Evolutionary conservation across 352 stramenopile genomes (phyloP).

Genomic region (Phytophthora agathidicida): DNA sequence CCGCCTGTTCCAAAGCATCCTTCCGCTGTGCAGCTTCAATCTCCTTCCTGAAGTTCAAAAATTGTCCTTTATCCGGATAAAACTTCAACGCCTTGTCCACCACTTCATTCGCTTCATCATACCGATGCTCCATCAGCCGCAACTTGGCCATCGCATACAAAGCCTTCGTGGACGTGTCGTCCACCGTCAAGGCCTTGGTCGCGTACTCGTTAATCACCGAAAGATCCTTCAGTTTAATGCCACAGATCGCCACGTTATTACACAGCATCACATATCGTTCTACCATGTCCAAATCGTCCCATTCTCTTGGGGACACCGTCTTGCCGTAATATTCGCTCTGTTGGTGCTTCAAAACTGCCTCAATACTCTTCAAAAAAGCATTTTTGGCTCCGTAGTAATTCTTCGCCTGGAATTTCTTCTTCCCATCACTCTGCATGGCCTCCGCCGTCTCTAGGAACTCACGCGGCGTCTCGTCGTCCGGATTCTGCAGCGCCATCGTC

Average conservation of each 20-base stretch:
- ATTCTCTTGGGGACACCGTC: slow-evolving; percentile 35
- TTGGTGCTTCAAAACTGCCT: slow-evolving; percentile 45
- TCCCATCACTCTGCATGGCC: slow-evolving; percentile 60
- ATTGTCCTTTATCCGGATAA: slow-evolving; percentile 54
- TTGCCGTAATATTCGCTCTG: slow-evolving; percentile 56
- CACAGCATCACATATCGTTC: slow-evolving; percentile 70
- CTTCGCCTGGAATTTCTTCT: slow-evolving; percentile 64
- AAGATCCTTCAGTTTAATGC: slow-evolving; percentile 65
- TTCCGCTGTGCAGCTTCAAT: slow-evolving; percentile 47
- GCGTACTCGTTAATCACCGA: slow-evolving; percentile 66
- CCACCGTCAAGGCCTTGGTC: slow-evolving; percentile 54
- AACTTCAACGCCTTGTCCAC: slow-evolving; percentile 43
- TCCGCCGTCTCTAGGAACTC: slow-evolving; percentile 50
- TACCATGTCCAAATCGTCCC: slow-evolving; percentile 46
- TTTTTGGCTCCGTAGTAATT: slow-evolving; percentile 75
- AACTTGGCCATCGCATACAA: slow-evolving; percentile 76
- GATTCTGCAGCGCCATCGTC: slow-evolving; percentile 17
- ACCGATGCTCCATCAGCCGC: slow-evolving; percentile 64
- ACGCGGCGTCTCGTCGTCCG: slow-evolving; percentile 21
- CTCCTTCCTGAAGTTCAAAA: slow-evolving; percentile 52
- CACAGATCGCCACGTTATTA: slow-evolving; percentile 80
- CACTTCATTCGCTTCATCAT: slow-evolving; percentile 48
- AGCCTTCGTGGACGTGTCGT: slow-evolving; percentile 58
- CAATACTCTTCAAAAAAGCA: slow-evolving; percentile 62
- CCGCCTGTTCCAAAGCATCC: slow-evolving; percentile 25